Evolutionary conservation across 805 yeast species (phyloP), one percentile per base, ranked within the genome.

Genomic region (Wickerhamiella sorbophila): DNA sequence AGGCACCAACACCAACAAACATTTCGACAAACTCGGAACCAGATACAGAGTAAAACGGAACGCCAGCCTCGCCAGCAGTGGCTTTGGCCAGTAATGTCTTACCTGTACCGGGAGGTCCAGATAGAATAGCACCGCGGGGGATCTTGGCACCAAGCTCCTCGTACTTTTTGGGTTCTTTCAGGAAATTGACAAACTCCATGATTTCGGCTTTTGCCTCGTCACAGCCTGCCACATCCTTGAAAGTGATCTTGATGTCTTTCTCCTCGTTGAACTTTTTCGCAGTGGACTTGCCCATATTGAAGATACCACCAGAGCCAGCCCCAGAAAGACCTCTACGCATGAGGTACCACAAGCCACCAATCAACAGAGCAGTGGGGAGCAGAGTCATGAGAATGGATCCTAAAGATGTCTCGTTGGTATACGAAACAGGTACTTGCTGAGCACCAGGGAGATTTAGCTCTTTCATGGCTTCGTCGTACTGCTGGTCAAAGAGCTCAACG

Each of bases 81-180:
- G 99, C 99, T 58, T 85, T 88, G 10, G 99, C 99, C 39, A 91
- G 66, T 41, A 91, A 67, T 1, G 99, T 91, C 60, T 91, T 91
- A 75, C 99, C 99, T 8, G 98, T 91, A 67, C 99, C 99, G 40
- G 99, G 99, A 15, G 98, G 95, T 38, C 99, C 99, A 1, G 95
- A 81, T 44, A 91, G 66, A 46, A 91, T 84, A 8, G 98, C 98
- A 52, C 99, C 99, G 58, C 97, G 75, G 38, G 99, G 99, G 51
- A 91, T 91, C 60, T 86, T 84, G 32, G 97, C 99, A 32, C 99
- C 99, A 44, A 91, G 68, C 46, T 75, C 75, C 60, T 87, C 96
- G 62, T 87, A 91, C 58, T 86, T 84, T 43, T 71, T 69, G 8
- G 99, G 98, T 50, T 85, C 74, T 59, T 88, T 82, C 62, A 91